Conservation (phyloP, 805 yeast genomes). For the Kockiozyma suomiensis region DNA sequence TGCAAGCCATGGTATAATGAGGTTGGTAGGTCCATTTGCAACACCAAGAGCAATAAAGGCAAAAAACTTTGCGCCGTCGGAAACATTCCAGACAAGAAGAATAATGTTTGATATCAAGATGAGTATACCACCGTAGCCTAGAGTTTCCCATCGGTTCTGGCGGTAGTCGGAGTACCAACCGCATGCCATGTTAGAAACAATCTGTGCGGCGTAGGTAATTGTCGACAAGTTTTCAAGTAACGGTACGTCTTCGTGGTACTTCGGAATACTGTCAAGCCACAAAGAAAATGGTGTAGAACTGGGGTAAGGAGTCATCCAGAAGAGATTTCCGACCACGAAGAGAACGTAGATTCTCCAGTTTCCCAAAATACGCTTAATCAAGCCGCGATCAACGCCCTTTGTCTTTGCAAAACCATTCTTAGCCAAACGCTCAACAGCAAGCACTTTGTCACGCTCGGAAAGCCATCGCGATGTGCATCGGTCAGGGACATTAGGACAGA, state of each 20-base stretch:
- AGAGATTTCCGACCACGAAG: conserved; percentile 25
- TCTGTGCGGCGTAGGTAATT: conserved; percentile 61
- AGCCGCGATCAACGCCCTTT: conserved; percentile 14
- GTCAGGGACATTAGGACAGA: conserved; percentile 68
- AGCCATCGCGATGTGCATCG: conserved; percentile 56
- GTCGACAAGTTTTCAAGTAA: conserved; percentile 52
- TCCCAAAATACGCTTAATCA: conserved; percentile 23
- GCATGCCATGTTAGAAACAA: conserved; percentile 44
- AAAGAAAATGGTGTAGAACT: conserved; percentile 18
- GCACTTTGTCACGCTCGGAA: conserved; percentile 58
- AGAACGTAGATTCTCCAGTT: conserved; percentile 26
- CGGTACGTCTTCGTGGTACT: conserved; percentile 1
- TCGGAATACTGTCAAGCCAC: conserved; percentile 22
- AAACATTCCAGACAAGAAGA: conserved; percentile 58
- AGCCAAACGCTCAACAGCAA: conserved; percentile 51
- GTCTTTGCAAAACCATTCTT: conserved; percentile 28
- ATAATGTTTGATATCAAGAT: conserved; percentile 45
- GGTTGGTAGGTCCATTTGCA: conserved; percentile 29
- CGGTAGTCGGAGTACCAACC: conserved; percentile 50
- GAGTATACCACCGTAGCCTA: conserved; percentile 21
- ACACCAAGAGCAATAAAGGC: conserved; percentile 46
- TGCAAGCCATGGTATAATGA: conserved; percentile 30
- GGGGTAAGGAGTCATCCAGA: conserved; percentile 32
- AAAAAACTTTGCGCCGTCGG: conserved; percentile 61
- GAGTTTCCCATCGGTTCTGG: conserved; percentile 20